Conservation (phyloP, 805 yeast species). For the Ogataea dorogensis region DNA sequence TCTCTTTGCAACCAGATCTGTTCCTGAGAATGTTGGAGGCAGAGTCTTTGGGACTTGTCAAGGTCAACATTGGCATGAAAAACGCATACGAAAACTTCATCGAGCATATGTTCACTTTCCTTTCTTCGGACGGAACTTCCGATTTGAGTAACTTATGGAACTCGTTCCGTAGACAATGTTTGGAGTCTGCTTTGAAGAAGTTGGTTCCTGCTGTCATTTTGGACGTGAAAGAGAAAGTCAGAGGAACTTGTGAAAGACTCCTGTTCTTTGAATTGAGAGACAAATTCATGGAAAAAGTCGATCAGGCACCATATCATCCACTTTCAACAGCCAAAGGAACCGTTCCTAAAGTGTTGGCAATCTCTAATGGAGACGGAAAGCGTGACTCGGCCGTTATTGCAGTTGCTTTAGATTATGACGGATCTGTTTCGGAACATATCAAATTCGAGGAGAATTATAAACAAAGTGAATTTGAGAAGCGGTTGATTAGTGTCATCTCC, state of each 20-base stretch:
- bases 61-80: constrained; percentile 58
- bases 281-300: constrained; percentile 65
- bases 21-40: constrained; percentile 91
- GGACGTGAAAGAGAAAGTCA: constrained; percentile 79
- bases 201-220: constrained; percentile 65
- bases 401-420: constrained; percentile 72
- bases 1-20: constrained; percentile 72
- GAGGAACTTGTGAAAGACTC: constrained; percentile 70
- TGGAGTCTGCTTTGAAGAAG: constrained; percentile 65
- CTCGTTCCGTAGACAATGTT: constrained; percentile 61
- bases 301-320: constrained; percentile 93
- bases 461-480: constrained; percentile 61
- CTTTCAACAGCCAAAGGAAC: constrained; percentile 75
- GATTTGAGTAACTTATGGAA: constrained; percentile 82
- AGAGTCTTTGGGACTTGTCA: constrained; percentile 72
- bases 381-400: constrained; percentile 85
- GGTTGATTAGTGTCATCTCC: constrained; percentile 57
- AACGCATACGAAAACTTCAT: constrained; percentile 40
- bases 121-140: constrained; percentile 76
- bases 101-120: constrained; percentile 50
- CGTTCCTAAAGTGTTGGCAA: constrained; percentile 75
- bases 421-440: constrained; percentile 70
- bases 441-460: constrained; percentile 78
- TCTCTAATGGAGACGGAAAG: constrained; percentile 86
- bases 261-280: constrained; percentile 70